phyloP scores from a whole-genome alignment of 805 yeast species.

The Limtongia smithiae region DNA sequence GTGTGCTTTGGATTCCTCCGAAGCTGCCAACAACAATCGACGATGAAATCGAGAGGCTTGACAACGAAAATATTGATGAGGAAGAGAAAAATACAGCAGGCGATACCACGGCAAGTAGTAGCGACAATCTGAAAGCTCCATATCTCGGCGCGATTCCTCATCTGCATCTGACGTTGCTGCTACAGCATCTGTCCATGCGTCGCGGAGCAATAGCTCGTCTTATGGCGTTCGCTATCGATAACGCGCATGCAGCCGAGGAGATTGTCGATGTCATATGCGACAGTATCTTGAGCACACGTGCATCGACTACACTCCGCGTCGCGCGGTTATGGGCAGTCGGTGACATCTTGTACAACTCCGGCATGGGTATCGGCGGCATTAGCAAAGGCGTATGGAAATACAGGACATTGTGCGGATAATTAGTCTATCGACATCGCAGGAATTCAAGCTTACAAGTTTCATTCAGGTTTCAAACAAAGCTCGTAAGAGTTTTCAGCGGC shows the following conservation, averaged over 20 bases:
- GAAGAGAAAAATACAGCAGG: constrained; percentile 1
- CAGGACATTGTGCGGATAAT: constrained; percentile 21
- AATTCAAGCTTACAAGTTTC: too few relatives aligned
- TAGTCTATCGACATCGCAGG: too few relatives aligned
- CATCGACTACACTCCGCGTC: constrained; percentile 17
- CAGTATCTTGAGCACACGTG: constrained; percentile 22
- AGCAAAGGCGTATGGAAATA: constrained; percentile 26
- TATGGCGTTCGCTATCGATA: constrained; percentile 34
- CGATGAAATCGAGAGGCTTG: constrained; percentile 26
- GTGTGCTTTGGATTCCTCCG: constrained; percentile 25
- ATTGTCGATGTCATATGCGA: constrained; percentile 30
- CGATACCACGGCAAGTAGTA: neutral
- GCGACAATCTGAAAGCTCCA: neutral
- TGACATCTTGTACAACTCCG: constrained; percentile 32
- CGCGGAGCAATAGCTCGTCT: constrained; percentile 35
- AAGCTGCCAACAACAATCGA: constrained; percentile 13
- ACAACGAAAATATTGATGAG: constrained; percentile 20
- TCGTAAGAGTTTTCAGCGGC: constrained; percentile 16
- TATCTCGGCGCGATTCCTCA: constrained; percentile 27
- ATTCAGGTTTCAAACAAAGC: constrained; percentile 16
- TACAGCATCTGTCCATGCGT: constrained; percentile 31
- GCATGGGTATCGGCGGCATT: constrained; percentile 24
- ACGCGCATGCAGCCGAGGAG: constrained; percentile 31
- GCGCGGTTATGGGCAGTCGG: constrained; percentile 33
- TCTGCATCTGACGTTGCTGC: constrained; percentile 30